phyloP scores from a whole-genome alignment of 192 early-diverging fungal genomes.

The Backusella sp. region DNA sequence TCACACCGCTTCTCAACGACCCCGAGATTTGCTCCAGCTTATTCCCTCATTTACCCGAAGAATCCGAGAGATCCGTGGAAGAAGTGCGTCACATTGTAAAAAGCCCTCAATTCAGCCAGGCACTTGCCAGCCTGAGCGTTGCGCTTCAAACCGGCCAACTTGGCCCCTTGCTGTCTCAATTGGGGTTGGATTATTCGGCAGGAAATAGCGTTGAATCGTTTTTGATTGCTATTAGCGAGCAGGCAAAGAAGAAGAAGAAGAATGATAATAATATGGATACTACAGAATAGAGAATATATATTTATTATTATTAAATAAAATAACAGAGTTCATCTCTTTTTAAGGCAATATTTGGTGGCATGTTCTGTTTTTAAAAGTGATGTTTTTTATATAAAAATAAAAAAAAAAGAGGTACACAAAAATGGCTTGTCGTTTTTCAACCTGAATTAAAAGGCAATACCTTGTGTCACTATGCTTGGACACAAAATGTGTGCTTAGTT shows the following conservation, averaged over 20 bases:
- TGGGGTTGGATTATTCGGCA: constrained; percentile 24
- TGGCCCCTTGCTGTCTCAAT: constrained; percentile 15
- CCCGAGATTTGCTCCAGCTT: neutral
- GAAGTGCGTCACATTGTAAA: constrained; percentile 24
- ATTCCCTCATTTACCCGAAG: constrained; percentile 27
- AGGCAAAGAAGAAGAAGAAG: constrained; percentile 8
- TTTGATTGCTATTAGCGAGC: neutral
- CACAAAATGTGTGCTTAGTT: no score
- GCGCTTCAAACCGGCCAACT: constrained; percentile 20
- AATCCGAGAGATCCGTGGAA: constrained; percentile 6
- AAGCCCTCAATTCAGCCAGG: constrained; percentile 15
- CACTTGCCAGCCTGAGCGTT: constrained; percentile 19
- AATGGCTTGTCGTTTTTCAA: no score
- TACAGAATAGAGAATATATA: neutral
- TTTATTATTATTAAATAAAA: neutral
- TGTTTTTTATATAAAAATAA: no score
- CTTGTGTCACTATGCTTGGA: no score
- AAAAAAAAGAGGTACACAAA: no score
- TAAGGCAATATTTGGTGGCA: no score
- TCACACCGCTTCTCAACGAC: constrained; percentile 16
- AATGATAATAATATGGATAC: constrained; percentile 6
- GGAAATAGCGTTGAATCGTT: neutral
- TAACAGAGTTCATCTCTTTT: no score
- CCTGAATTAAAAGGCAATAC: no score
- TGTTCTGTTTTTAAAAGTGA: no score